Conservation (phyloP, 1,284 basidiomycete genomes). For the Hemileia vastatrix region DNA sequence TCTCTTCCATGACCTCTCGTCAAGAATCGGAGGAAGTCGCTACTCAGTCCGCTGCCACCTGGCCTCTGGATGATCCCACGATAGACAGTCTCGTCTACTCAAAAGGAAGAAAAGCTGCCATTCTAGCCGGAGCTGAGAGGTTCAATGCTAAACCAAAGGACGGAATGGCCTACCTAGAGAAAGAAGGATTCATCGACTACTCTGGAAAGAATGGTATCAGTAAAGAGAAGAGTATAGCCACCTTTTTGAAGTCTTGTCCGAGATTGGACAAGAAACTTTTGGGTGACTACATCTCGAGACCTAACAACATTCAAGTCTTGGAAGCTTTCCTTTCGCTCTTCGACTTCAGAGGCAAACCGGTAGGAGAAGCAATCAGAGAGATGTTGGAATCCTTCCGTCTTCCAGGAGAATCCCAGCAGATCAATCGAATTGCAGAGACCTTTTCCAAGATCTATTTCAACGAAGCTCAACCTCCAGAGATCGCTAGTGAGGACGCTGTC, state of each 20-base stretch:
- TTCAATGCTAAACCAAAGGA: slow-evolving; percentile 44
- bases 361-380: slow-evolving; percentile 41
- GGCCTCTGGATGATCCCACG: too few species aligned
- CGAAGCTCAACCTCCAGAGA: slow-evolving; percentile 31
- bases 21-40: too few species aligned
- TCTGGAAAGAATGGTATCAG: slow-evolving; percentile 14
- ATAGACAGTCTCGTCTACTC: slow-evolving; percentile 25
- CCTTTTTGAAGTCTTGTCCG: slow-evolving; percentile 40
- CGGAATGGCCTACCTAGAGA: slow-evolving; percentile 38
- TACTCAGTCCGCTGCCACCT: not conserved
- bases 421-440: slow-evolving; percentile 41
- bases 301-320: slow-evolving; percentile 37
- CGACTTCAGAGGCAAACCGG: slow-evolving; percentile 38
- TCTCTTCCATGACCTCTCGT: slow-evolving; percentile 34
- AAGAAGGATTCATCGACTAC: slow-evolving; percentile 32
- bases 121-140: slow-evolving; percentile 38
- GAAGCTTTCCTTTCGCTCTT: slow-evolving; percentile 38
- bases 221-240: slow-evolving; percentile 27
- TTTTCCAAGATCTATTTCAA: slow-evolving; percentile 40
- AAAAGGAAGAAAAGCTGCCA: slow-evolving; percentile 34
- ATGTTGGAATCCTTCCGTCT: slow-evolving; percentile 42
- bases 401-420: slow-evolving; percentile 43
- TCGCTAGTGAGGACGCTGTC: slow-evolving; percentile 40
- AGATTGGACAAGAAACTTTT: slow-evolving; percentile 42
- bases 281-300: slow-evolving; percentile 41